These are phyloP conservation scores for Lepraria neglecta DNA, from an alignment of 495 filamentous ascomycete genomes.

Conservation along the genomic window DNA sequence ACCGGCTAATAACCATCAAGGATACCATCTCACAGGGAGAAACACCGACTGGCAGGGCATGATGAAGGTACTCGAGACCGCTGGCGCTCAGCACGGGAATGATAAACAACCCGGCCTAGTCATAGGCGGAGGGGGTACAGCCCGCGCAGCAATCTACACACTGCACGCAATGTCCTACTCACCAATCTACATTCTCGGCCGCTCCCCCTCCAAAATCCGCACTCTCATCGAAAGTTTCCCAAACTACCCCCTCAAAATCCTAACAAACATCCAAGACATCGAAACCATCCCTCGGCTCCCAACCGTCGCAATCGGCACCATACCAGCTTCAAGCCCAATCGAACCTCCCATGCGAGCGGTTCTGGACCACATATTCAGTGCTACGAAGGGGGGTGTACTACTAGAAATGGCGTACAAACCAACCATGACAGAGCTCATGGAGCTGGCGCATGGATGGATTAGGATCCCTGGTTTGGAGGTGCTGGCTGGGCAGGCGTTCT, in stretches of 20 bases:
- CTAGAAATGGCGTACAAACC: conserved; percentile 98
- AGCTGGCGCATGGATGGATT: conserved; percentile 76
- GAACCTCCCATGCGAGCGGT: conserved; percentile 64
- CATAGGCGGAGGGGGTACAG: conserved; percentile 85
- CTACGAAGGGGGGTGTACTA: conserved; percentile 48
- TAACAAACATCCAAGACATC: conserved; percentile 49
- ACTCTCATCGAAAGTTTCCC: conserved; percentile 69
- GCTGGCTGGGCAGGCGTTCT: conserved; percentile 79
- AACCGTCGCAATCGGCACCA: conserved; percentile 77
- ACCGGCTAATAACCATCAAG: conserved; percentile 29
- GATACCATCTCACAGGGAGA: conserved; percentile 61
- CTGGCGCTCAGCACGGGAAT: conserved; percentile 49
- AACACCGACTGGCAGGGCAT: conserved; percentile 99
- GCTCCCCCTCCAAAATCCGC: conserved; percentile 60
- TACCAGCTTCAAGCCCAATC: conserved; percentile 83
- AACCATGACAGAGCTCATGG: conserved; percentile 73
- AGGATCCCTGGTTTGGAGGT: conserved; percentile 85
- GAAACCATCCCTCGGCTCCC: conserved; percentile 48
- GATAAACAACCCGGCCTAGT: conserved; percentile 55
- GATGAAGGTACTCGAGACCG: conserved; percentile 67
- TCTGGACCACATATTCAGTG: conserved; percentile 52
- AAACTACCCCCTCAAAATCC: conserved; percentile 63
- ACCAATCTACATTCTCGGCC: conserved; percentile 82
- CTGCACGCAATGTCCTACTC: conserved; percentile 72
- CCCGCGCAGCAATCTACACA: conserved; percentile 84